Conservation (phyloP, 805 yeast species). For the Candida maesae region DNA sequence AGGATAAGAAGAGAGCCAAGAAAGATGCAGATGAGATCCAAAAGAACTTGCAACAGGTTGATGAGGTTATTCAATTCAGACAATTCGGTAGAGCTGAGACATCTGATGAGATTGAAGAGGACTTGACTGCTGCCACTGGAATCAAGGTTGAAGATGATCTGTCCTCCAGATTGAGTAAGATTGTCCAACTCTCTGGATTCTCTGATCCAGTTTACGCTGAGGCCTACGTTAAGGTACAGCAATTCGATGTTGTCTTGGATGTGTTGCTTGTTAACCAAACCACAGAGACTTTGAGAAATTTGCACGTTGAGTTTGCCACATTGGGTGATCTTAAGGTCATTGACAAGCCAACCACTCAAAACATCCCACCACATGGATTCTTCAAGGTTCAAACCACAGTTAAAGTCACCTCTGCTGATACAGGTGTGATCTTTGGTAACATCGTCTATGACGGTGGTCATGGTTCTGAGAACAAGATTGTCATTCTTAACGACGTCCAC, state of each 20-base stretch:
- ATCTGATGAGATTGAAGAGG: slow-evolving; percentile 52
- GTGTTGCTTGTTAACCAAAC: slow-evolving; percentile 95
- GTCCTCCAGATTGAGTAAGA: slow-evolving; percentile 78
- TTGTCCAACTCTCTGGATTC: slow-evolving; percentile 94
- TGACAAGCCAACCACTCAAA: slow-evolving; percentile 84
- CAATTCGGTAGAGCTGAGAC: slow-evolving; percentile 55
- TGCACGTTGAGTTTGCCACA: slow-evolving; percentile 93
- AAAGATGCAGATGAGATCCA: slow-evolving; percentile 53
- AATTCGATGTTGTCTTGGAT: slow-evolving; percentile 92
- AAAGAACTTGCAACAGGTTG: slow-evolving; percentile 69
- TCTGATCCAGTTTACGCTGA: slow-evolving; percentile 98
- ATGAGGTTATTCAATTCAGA: slow-evolving; percentile 74
- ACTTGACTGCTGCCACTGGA: slow-evolving; percentile 52
- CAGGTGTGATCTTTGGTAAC: slow-evolving; percentile 97
- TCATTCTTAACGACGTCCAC: slow-evolving; percentile 89
- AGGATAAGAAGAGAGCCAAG: slow-evolving; percentile 55
- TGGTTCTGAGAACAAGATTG: slow-evolving; percentile 84
- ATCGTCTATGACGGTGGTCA: slow-evolving; percentile 95
- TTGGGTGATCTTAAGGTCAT: slow-evolving; percentile 93
- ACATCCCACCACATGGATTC: slow-evolving; percentile 97
- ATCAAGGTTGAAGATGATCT: slow-evolving; percentile 52
- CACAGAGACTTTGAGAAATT: slow-evolving; percentile 79
- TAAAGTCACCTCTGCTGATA: slow-evolving; percentile 94
- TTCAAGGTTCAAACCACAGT: slow-evolving; percentile 83
- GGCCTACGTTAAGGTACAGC: slow-evolving; percentile 94